These are phyloP conservation scores for Trichosporon coremiiforme DNA, from an alignment of 1,284 basidiomycete genomes.

Conservation along the genomic window DNA sequence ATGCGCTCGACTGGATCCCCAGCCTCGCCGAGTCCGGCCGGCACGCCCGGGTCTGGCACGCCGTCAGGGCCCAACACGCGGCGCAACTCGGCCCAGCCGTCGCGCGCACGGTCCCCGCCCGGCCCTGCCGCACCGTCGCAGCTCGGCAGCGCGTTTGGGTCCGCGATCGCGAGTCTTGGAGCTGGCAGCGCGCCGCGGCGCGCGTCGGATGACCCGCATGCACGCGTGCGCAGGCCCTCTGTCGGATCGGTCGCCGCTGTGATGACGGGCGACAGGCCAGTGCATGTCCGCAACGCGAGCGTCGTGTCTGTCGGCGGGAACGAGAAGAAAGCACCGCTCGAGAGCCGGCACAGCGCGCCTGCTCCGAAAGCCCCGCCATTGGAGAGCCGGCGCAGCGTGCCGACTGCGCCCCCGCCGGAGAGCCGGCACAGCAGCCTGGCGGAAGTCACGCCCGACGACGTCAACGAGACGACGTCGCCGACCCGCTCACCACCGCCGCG, in stretches of 20 bases:
- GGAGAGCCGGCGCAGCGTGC: background rate
- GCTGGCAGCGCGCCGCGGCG: background rate
- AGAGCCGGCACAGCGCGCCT: background rate
- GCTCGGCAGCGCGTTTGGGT: background rate
- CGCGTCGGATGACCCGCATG: background rate
- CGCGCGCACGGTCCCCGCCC: slow-evolving; percentile 15
- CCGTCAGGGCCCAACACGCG: background rate
- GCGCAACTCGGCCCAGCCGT: background rate
- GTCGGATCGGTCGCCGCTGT: background rate
- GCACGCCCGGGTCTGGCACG: too few species aligned
- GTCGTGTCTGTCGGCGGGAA: background rate
- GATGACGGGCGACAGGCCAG: background rate
- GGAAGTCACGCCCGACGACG: slow-evolving; percentile 27
- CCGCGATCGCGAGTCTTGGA: background rate
- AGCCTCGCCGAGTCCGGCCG: background rate
- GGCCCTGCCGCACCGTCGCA: background rate
- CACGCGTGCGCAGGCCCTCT: background rate
- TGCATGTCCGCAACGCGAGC: slow-evolving; percentile 8
- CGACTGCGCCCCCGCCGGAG: background rate
- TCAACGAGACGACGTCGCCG: slow-evolving; percentile 24
- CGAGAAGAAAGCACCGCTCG: background rate
- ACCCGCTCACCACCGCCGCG: background rate
- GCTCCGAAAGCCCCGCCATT: background rate
- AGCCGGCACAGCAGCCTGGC: slow-evolving; percentile 18
- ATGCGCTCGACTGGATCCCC: background rate